phyloP scores from a whole-genome alignment of 2,329 filamentous ascomycete genomes.

The Cordyceps cicadae region DNA sequence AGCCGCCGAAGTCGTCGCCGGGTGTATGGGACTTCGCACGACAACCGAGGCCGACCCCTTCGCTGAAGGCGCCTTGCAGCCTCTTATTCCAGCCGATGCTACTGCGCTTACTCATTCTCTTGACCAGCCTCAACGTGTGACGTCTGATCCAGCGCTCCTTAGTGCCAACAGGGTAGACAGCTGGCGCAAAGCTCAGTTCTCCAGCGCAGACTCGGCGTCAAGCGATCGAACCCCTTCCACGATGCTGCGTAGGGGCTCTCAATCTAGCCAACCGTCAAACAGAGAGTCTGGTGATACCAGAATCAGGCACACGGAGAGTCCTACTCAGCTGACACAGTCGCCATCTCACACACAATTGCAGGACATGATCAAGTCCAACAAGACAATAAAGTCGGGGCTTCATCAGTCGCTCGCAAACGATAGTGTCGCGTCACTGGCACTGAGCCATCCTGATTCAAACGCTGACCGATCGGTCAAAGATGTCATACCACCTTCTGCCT shows the following conservation, averaged over 20 bases:
- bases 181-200: conserved; percentile 48
- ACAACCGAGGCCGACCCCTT: conserved; percentile 21
- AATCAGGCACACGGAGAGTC: conserved; percentile 46
- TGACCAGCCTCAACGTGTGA: conserved; percentile 19
- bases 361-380: conserved; percentile 53
- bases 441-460: conserved; percentile 41
- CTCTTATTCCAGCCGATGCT: conserved; percentile 15
- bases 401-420: conserved; percentile 50
- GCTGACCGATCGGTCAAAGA: conserved; percentile 30
- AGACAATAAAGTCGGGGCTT: conserved; percentile 46
- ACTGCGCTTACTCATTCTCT: conserved; percentile 19
- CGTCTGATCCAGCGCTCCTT: conserved; percentile 31
- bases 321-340: conserved; percentile 42
- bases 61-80: conserved; percentile 18
- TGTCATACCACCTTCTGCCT: conserved; percentile 20
- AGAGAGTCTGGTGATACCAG: conserved; percentile 36
- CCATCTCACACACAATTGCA: conserved; percentile 48
- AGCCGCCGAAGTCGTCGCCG: conserved; percentile 68
- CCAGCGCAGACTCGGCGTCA: conserved; percentile 35
- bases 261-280: conserved; percentile 43
- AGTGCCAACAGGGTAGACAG: conserved; percentile 32
- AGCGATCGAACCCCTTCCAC: conserved; percentile 30
- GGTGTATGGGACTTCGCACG: conserved; percentile 63
- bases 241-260: conserved; percentile 34
- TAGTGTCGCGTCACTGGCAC: conserved; percentile 45